phyloP scores from a whole-genome alignment of 2,329 filamentous ascomycete genomes.

The Elsinoe fawcettii region DNA sequence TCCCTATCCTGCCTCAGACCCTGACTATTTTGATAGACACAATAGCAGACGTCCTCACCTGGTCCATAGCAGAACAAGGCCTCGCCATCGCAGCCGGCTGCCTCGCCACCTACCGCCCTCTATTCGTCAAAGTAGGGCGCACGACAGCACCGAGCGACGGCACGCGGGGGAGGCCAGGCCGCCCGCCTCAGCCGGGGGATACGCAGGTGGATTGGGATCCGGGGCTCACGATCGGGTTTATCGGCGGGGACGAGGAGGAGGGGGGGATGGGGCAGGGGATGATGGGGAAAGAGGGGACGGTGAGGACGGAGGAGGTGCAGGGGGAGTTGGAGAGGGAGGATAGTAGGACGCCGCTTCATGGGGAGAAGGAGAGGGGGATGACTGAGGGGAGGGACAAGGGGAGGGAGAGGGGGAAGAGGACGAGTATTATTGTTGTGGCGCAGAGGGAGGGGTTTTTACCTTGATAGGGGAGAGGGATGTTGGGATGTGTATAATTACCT shows the following conservation, averaged over 20 bases:
- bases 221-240: constrained; percentile 13
- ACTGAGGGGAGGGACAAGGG: background rate
- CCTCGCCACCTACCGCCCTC: constrained; percentile 1
- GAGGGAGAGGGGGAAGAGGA: background rate
- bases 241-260: constrained; percentile 4
- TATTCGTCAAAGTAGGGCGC: constrained; percentile 1
- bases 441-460: background rate
- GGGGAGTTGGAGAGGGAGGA: background rate
- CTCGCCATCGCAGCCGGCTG: constrained; percentile 11
- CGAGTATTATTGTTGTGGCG: background rate
- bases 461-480: background rate
- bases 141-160: background rate
- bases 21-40: too few relatives aligned
- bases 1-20: too few relatives aligned
- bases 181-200: constrained; percentile 10
- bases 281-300: background rate
- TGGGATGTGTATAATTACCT: background rate
- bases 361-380: background rate
- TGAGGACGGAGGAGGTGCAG: background rate
- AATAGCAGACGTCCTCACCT: constrained; percentile 8
- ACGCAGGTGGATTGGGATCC: constrained; percentile 14
- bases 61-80: constrained; percentile 10
- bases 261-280: background rate
- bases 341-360: constrained; percentile 2
- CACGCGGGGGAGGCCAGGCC: constrained; percentile 9